A percentile compares a stretch with the other conserved stretches of the same genome.
These are phyloP conservation scores for Elongisporangium prolatum DNA, from an alignment of 352 stramenopile genomes.

Conservation along the genomic window DNA sequence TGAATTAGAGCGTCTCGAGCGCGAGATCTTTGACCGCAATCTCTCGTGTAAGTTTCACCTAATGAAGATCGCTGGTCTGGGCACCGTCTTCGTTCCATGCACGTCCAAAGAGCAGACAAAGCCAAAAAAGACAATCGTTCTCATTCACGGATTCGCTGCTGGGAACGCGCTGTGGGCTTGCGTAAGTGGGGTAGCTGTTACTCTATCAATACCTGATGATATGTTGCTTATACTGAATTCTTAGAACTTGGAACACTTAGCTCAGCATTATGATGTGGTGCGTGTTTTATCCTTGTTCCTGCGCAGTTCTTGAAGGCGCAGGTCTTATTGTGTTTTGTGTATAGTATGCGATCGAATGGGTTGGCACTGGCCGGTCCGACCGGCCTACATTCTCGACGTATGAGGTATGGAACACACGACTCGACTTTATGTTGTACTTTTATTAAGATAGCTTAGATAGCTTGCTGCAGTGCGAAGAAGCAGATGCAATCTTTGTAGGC, in stretches of 20 bases:
- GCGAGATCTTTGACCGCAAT: slow-evolving; percentile 34
- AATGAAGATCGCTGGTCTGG: slow-evolving; percentile 49
- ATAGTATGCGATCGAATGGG: slow-evolving; percentile 70
- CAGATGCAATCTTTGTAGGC: slow-evolving; percentile 53
- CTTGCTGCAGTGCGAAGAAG: slow-evolving; percentile 39
- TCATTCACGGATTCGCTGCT: slow-evolving; percentile 59
- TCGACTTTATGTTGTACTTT: too few relatives aligned
- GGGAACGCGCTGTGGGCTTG: slow-evolving; percentile 69
- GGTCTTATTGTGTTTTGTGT: not conserved
- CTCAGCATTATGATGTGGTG: slow-evolving; percentile 59
- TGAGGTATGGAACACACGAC: slow-evolving; percentile 20
- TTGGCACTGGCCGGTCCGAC: slow-evolving; percentile 56
- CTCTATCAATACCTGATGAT: not conserved
- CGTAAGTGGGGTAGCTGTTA: slow-evolving; percentile 23
- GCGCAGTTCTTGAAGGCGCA: not conserved
- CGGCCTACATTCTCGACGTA: slow-evolving; percentile 53
- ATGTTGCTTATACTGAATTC: not conserved
- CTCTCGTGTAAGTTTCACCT: slow-evolving; percentile 35
- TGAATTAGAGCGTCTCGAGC: slow-evolving; percentile 44
- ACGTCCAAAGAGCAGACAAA: slow-evolving; percentile 13
- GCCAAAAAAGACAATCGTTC: slow-evolving; percentile 33
- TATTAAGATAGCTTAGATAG: not conserved
- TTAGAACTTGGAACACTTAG: slow-evolving; percentile 60
- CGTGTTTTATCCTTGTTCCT: slow-evolving; percentile 5
- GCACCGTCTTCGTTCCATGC: slow-evolving; percentile 60